These are phyloP conservation scores for Xylaria sp. DNA, from an alignment of 2,329 filamentous ascomycete genomes.

Conservation along the genomic window DNA sequence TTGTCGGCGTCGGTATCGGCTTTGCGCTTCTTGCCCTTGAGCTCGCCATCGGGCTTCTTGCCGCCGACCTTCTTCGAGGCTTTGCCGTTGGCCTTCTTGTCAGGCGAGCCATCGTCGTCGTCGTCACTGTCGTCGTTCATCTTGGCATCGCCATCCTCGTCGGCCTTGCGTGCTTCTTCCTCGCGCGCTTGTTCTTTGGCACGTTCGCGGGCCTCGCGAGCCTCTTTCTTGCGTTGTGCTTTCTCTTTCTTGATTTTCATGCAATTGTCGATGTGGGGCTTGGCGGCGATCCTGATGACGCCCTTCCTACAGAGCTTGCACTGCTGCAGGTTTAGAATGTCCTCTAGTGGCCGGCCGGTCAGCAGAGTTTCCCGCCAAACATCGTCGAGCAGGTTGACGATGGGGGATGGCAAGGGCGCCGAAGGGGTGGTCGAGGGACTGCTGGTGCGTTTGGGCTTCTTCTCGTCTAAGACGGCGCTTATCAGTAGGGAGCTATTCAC, in stretches of 20 bases:
- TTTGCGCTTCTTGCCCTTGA: conserved; percentile 82
- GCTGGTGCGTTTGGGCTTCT: conserved; percentile 61
- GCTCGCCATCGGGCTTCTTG: conserved; percentile 72
- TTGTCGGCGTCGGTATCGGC: conserved; percentile 82
- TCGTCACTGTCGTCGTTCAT: conserved; percentile 61
- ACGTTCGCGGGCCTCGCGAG: conserved; percentile 75
- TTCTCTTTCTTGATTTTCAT: conserved; percentile 86
- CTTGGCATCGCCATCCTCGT: conserved; percentile 56
- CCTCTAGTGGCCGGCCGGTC: conserved; percentile 83
- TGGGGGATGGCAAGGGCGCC: conserved; percentile 62
- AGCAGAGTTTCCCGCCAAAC: conserved; percentile 81
- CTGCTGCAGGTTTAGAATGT: conserved; percentile 79
- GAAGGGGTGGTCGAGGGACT: conserved; percentile 56
- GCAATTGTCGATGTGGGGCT: conserved; percentile 84
- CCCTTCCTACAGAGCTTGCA: conserved; percentile 97
- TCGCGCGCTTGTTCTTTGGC: conserved; percentile 71
- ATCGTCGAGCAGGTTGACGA: conserved; percentile 78
- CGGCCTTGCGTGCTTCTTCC: conserved; percentile 64
- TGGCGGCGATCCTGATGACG: conserved; percentile 78
- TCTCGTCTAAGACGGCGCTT: conserved; percentile 58
- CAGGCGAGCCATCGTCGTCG: conserved; percentile 60
- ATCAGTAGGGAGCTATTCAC: background rate
- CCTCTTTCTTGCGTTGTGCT: conserved; percentile 80
- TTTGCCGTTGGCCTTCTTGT: conserved; percentile 56
- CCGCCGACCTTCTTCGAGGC: conserved; percentile 71